Evolutionary conservation across 2,329 filamentous ascomycete genomes (phyloP), one percentile per base, ranked within the genome.

Genomic region (Ophiocordyceps polyrhachis-furcata): DNA sequence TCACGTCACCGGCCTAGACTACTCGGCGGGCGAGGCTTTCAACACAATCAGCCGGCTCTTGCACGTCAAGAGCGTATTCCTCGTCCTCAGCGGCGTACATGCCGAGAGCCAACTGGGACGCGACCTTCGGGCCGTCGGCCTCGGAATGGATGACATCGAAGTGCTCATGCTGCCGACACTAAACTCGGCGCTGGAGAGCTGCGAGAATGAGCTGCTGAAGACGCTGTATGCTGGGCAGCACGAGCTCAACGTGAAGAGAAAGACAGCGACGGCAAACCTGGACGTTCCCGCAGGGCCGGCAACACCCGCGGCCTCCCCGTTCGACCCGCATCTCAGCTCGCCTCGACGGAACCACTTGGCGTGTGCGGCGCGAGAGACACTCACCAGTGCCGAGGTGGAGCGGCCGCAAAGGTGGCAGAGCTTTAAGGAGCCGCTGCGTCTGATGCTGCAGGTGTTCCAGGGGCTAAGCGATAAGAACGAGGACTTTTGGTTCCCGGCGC

Each of bases 371-470:
- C 78, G 74, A 14, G 78, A 77, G 45, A 83, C 84, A 1, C 68
- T 96, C 45, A 76, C 71, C 43, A 81, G 82, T 49, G 67, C 74
- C 29, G 76, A 81, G 49, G 63, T 73, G 11, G 64, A 71, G 43
- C 66, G 71, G 5, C 66, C 74, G 19, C 70, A 74, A 2, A 82
- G 79, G 55, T 96, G 88, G 83, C 79, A 82, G 54, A 77, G 79
- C 52, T 93, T 95, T 60, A 84, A 83, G 51, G 87, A 95, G 57
- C 91, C 91, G 0, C 74, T 96, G 8, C 83, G 85, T 1, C 76
- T 98, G 42, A 85, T 98, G 61, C 72, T 98, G 21, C 89, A 95
- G 58, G 85, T 91, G n/a, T 96, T 98, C 64, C 82, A 91, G 56
- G 83, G 86, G 41, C 68, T 95, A 13, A 93, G 84, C 44, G 69